phyloP scores from a whole-genome alignment of 352 stramenopile species.

The Globisporangium nagaii region DNA sequence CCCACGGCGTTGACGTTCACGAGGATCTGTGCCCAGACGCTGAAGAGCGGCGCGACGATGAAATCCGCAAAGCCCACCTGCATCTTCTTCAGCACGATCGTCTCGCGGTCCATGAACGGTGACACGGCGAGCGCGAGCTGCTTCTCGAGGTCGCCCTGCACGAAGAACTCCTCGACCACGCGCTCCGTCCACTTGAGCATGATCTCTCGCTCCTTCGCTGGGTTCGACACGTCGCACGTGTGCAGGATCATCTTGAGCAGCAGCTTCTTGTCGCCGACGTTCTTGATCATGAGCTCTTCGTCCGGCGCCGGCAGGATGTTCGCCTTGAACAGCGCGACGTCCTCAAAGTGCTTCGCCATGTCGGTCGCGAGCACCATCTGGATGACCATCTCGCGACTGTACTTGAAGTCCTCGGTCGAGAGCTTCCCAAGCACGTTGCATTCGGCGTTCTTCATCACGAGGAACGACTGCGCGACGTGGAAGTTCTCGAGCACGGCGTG shows the following conservation, averaged over 20 bases:
- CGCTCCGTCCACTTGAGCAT: conserved; percentile 92
- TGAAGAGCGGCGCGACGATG: conserved; percentile 87
- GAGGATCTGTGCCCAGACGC: conserved; percentile 81
- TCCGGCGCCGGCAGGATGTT: conserved; percentile 67
- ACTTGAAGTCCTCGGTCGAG: conserved; percentile 75
- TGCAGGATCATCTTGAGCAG: conserved; percentile 89
- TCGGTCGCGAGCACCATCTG: conserved; percentile 89
- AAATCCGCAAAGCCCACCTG: conserved; percentile 95
- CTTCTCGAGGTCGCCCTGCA: conserved; percentile 95
- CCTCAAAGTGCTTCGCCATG: conserved; percentile 89
- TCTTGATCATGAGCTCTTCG: conserved; percentile 77
- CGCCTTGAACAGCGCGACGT: conserved; percentile 84
- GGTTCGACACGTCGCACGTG: conserved; percentile 94
- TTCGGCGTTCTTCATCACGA: conserved; percentile 87
- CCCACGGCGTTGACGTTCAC: conserved; percentile 53
- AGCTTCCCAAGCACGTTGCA: conserved; percentile 81
- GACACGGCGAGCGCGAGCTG: conserved; percentile 82
- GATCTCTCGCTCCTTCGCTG: conserved; percentile 80
- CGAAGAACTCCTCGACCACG: conserved; percentile 94
- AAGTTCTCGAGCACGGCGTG: conserved; percentile 86
- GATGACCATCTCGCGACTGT: conserved; percentile 85
- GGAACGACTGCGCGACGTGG: conserved; percentile 85
- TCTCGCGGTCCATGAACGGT: conserved; percentile 92
- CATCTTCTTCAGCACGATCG: conserved; percentile 89
- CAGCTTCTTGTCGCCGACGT: conserved; percentile 82